Evolutionary conservation across 345 rosid species (phyloP), one percentile per base, ranked within the genome.

Genomic region (Hirschfeldia incana): DNA sequence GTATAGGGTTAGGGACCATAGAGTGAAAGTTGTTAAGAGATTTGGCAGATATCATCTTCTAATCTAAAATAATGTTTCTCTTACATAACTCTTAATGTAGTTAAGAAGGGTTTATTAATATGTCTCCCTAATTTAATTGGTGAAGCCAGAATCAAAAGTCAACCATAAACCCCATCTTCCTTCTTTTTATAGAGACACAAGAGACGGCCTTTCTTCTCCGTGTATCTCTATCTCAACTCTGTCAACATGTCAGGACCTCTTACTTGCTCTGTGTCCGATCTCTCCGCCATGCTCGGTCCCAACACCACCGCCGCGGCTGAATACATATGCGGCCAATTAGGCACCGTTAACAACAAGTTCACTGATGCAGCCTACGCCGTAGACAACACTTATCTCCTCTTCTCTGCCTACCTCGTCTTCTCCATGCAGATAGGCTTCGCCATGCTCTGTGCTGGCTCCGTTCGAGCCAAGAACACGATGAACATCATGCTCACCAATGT

Each of bases 361-460:
- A 5, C 28, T 2, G 93, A 87, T 81, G 76, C 94, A 6, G 21
- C 78, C 44, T 88, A 4, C 28, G 97, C 97, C 37, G 74, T 90
- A 13, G 92, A 92, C 87, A 85, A 76, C 78, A 92, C 94, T 27
- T 90, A 84, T 79, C 93, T 90, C 21, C 90, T 90, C 78, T 90
- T 92, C 93, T 92, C 97, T 0, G 93, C 95, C 53, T 92, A 92
- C 80, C 88, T 92, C 7, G 97, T 90, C 65, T 92, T 92, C 85
- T 78, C 95, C 61, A 92, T 92, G 97, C 97, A 92, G 72, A 85
- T 92, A 3, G 97, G 97, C 46, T 92, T 92, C 61, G 97, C 95
- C 66, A 92, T 92, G 97, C 95, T 92, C 69, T 92, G 97, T 53
- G 97, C 97, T n/a, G 97, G 97, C 4, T 92, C 97, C 44, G 97